A percentile compares a stretch with the other conserved stretches of the same genome.
Conservation (phyloP, 108 stramenopile species). For the Stephanodiscus triporus region DNA sequence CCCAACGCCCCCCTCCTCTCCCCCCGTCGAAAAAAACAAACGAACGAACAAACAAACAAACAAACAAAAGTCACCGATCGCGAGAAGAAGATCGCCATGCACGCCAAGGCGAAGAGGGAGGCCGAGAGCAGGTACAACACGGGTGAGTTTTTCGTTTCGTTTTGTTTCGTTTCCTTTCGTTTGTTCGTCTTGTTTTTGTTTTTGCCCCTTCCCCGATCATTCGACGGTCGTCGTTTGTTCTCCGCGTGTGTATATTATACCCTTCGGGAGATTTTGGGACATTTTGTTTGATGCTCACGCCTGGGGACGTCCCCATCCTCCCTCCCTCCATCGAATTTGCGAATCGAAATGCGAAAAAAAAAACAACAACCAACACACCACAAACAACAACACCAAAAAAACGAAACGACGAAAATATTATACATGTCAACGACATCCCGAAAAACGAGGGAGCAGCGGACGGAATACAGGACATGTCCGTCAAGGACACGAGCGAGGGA, state of each 20-base stretch:
- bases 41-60: no score
- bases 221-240: no score
- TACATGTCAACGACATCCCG: background rate
- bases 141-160: background rate
- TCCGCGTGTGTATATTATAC: no score
- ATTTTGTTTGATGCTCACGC: no score
- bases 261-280: no score
- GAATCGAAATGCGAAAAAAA: no score
- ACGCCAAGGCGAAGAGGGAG: constrained; percentile 51
- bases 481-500: constrained; percentile 30
- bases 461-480: constrained; percentile 25
- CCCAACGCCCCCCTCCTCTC: no score
- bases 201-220: background rate
- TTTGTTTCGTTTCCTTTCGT: background rate
- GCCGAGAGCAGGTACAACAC: constrained; percentile 24
- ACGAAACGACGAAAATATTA: background rate
- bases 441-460: background rate
- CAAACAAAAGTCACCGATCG: constrained; percentile 9
- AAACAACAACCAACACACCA: no score
- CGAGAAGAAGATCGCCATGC: constrained; percentile 36
- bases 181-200: background rate
- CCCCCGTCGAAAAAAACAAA: no score
- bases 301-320: no score
- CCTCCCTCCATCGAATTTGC: no score
- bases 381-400: background rate